Evolutionary conservation across 257 asterid species (phyloP), one percentile per base, ranked within the genome.

Genomic region (Knoxia roxburghii): DNA sequence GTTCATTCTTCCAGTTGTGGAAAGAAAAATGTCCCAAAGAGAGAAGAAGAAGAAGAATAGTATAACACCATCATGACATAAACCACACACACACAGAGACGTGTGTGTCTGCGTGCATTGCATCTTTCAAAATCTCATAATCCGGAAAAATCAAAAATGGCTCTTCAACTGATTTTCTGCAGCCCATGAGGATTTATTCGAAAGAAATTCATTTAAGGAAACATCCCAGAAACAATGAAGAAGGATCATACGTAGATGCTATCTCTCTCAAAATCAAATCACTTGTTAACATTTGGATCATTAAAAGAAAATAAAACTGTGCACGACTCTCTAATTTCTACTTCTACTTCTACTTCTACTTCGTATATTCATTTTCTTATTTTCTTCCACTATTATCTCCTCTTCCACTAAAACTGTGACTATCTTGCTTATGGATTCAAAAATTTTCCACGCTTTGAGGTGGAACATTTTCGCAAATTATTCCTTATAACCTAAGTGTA

Each of bases 201-300:
- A 9, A 37, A n/a, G n/a, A n/a, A n/a, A n/a, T n/a, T n/a, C n/a
- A 37, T 37, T 9, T 71, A 61, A 67, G 77, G 91, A 86, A 89
- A 30, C 81, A 68, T 72, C 88, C 88, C 9, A 75, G 91, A 86
- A 86, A 79, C 72, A 66, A 33, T 17, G 49, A 80, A 72, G 85
- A 73, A 84, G 75, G 59, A 46, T 35, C 37, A 6, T 5, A 61
- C 51, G 81, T 72, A 84, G 82, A 55, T 18, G 14, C n/a, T n/a
- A 45, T 2, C 1, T 7, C 13, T 30, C 8, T 46, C 2, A 45
- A 14, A 75, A 62, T 54, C 50, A 56, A 56, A 4, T n/a, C 27
- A 29, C 6, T 9, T 5, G 41, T 24, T 26, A 13, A 35, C 48
- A 48, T 40, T 50, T 57, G 41, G 68, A 55, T 37, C 14, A 15